These are phyloP conservation scores for Leishmania mexicana DNA, from an alignment of 208 protist species.

Conservation along the genomic window DNA sequence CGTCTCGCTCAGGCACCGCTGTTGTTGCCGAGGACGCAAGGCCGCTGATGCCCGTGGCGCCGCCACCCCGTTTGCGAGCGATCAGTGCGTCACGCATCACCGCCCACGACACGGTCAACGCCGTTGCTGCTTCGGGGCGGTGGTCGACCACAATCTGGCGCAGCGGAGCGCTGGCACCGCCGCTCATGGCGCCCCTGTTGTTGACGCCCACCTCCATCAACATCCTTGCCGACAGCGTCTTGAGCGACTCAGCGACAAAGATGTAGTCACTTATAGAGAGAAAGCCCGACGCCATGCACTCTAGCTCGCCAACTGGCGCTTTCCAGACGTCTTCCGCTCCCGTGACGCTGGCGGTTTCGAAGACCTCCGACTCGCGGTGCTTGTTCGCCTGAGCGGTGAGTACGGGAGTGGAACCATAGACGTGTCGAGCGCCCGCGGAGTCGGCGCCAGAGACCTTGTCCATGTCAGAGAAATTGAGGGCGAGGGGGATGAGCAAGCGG, in stretches of 20 bases:
- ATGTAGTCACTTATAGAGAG: conserved; percentile 27
- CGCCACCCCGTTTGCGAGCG: neutral
- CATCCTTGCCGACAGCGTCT: conserved; percentile 6
- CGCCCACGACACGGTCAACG: conserved; percentile 9
- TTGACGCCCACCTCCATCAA: neutral
- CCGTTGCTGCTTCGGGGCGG: neutral
- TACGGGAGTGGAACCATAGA: neutral
- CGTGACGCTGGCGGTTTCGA: neutral
- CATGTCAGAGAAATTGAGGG: neutral
- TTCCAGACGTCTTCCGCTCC: conserved; percentile 1
- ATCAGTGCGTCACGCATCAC: conserved; percentile 19
- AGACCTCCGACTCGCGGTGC: neutral
- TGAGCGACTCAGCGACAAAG: conserved; percentile 22
- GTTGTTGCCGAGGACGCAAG: neutral
- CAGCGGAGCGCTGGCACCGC: neutral
- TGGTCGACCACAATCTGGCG: neutral
- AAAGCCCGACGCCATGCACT: conserved; percentile 43
- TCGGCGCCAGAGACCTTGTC: neutral
- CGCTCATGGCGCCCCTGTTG: neutral
- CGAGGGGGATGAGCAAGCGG: neutral
- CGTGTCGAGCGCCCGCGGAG: neutral
- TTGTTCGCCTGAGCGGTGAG: conserved; percentile 1
- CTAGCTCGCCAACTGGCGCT: conserved; percentile 32
- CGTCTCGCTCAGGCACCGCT: neutral
- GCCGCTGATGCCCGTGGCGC: neutral